Percentiles rank a stretch among this genome's conserved stretches.
These are phyloP conservation scores for Cordyceps javanica DNA, from an alignment of 2,329 filamentous ascomycete species.

Conservation along the genomic window DNA sequence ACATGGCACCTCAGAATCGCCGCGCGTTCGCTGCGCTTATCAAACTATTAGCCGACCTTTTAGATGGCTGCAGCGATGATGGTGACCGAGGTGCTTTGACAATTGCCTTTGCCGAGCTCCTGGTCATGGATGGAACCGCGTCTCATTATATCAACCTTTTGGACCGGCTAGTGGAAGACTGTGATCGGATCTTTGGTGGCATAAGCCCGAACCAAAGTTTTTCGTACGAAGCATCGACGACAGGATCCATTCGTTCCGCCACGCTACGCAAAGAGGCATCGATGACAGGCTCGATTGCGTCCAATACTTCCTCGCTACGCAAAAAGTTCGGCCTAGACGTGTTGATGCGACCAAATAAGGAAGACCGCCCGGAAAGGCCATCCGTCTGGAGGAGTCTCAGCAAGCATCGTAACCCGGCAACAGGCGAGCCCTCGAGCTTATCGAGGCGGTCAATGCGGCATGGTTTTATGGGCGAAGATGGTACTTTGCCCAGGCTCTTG, in stretches of 20 bases:
- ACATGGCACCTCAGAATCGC: conserved; percentile 63
- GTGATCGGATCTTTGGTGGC: conserved; percentile 80
- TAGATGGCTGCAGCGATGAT: conserved; percentile 87
- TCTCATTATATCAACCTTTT: conserved; percentile 82
- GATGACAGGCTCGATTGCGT: conserved; percentile 69
- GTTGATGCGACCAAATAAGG: conserved; percentile 73
- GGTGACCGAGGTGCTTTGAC: conserved; percentile 84
- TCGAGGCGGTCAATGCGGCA: conserved; percentile 62
- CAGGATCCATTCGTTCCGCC: conserved; percentile 55
- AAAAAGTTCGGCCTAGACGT: conserved; percentile 77
- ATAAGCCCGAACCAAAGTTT: conserved; percentile 35
- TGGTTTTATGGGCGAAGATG: conserved; percentile 69
- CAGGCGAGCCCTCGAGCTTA: conserved; percentile 55
- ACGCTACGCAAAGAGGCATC: conserved; percentile 47
- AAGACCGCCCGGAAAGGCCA: conserved; percentile 60
- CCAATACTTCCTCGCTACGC: conserved; percentile 79
- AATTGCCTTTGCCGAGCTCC: conserved; percentile 78
- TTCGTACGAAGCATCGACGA: conserved; percentile 34
- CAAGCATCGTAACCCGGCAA: conserved; percentile 62
- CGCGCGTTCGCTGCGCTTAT: conserved; percentile 79
- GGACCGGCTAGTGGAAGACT: conserved; percentile 84
- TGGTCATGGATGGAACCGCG: conserved; percentile 71
- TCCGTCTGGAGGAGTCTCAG: conserved; percentile 86
- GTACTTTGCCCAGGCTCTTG: conserved; percentile 39
- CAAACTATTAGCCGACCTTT: conserved; percentile 76